Evolutionary conservation across 2,329 filamentous ascomycete species (phyloP).

Genomic region (Clonostachys chloroleuca): DNA sequence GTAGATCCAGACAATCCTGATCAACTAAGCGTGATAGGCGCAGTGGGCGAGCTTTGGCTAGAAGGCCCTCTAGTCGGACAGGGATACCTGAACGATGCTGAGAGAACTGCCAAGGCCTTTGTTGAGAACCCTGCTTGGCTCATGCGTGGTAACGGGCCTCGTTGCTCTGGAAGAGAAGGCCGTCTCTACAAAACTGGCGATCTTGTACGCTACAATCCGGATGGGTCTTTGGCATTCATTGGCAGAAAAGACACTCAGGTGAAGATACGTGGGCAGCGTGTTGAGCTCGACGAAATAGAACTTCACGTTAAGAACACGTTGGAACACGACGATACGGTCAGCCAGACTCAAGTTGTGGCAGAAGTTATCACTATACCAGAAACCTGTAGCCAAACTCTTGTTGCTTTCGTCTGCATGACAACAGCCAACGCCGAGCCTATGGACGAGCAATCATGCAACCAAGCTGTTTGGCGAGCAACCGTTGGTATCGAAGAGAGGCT

Average conservation of each 20-base stretch:
- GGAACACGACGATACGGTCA: constrained; percentile 32
- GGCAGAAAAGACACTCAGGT: constrained; percentile 57
- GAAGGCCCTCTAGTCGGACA: constrained; percentile 18
- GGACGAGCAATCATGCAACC: neutral
- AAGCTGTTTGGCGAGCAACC: constrained; percentile 6
- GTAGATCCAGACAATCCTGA: constrained; percentile 15
- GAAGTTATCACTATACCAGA: constrained; percentile 30
- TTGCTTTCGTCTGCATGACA: constrained; percentile 9
- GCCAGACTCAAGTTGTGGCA: constrained; percentile 38
- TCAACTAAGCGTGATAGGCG: constrained; percentile 18
- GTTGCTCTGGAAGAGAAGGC: neutral
- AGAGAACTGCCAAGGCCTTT: constrained; percentile 45
- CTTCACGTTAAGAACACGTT: constrained; percentile 7
- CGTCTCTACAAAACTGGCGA: constrained; percentile 40
- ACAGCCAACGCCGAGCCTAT: neutral
- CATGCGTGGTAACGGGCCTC: constrained; percentile 13
- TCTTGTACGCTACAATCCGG: constrained; percentile 33
- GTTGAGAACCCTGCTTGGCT: constrained; percentile 18
- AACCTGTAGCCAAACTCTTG: constrained; percentile 8
- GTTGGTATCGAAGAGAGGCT: neutral
- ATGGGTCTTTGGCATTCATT: constrained; percentile 1
- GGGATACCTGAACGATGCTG: constrained; percentile 46
- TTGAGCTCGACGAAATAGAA: constrained; percentile 29
- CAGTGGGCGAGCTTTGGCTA: constrained; percentile 26
- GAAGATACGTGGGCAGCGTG: constrained; percentile 46